Percentiles rank a stretch among this genome's conserved stretches.
These are phyloP conservation scores for Adansonia digitata DNA, from an alignment of 345 rosid genomes.

Conservation along the genomic window DNA sequence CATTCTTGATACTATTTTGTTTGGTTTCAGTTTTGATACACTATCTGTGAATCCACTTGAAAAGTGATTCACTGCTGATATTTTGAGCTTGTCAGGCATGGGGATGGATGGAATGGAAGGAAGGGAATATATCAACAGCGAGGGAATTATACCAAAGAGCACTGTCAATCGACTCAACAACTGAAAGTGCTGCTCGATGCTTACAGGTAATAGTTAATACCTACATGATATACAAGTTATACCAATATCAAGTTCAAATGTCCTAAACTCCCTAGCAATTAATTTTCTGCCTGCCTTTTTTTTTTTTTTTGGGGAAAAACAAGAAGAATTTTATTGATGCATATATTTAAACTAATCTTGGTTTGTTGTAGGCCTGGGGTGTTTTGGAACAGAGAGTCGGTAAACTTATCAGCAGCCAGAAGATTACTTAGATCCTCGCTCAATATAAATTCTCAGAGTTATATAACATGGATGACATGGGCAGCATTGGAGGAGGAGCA, in stretches of 20 bases:
- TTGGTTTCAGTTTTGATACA: background rate
- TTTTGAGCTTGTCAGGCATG: slow-evolving; percentile 58
- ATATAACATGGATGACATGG: slow-evolving; percentile 98
- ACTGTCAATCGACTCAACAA: slow-evolving; percentile 63
- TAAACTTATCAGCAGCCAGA: slow-evolving; percentile 77
- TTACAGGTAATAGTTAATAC: slow-evolving; percentile 56
- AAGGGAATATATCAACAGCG: slow-evolving; percentile 77
- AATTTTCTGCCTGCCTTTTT: background rate
- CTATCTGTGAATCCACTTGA: background rate
- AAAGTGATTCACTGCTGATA: slow-evolving; percentile 13
- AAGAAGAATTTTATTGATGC: no score
- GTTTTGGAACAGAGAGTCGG: slow-evolving; percentile 90
- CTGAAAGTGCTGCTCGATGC: slow-evolving; percentile 86
- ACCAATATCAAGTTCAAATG: background rate
- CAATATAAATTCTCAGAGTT: slow-evolving; percentile 81
- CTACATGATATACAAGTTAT: background rate
- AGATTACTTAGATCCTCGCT: slow-evolving; percentile 83
- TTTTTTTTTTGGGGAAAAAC: no score
- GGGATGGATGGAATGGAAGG: slow-evolving; percentile 99
- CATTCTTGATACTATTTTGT: background rate
- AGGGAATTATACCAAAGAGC: slow-evolving; percentile 78
- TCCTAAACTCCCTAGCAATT: background rate
- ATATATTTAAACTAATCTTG: background rate
- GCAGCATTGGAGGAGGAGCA: slow-evolving; percentile 92
- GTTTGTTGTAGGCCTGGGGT: slow-evolving; percentile 76